These are phyloP conservation scores for Penicillium sp. DNA, from an alignment of 2,329 filamentous ascomycete species.

Conservation along the genomic window DNA sequence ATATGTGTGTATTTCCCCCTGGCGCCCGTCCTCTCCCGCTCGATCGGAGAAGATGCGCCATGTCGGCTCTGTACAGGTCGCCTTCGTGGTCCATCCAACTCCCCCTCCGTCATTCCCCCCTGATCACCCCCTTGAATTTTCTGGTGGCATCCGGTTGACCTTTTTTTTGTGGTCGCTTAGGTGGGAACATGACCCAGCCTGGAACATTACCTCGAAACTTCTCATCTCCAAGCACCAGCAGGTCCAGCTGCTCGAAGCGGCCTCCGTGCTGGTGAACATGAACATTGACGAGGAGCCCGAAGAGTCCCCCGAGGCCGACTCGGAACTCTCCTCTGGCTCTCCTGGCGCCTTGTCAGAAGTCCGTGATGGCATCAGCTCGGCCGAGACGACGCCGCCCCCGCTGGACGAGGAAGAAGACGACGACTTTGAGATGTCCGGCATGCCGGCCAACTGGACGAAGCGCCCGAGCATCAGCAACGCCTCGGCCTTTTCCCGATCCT, in stretches of 20 bases:
- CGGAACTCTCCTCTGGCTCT: constrained; percentile 78
- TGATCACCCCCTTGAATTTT: constrained; percentile 20
- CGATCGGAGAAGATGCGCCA: constrained; percentile 41
- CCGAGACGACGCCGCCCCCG: constrained; percentile 89
- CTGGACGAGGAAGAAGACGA: constrained; percentile 56
- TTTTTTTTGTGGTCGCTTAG: constrained; percentile 54
- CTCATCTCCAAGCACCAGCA: constrained; percentile 99
- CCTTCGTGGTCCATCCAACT: constrained; percentile 36
- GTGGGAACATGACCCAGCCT: constrained; percentile 99
- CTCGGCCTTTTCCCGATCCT: constrained; percentile 68
- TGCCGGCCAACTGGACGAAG: constrained; percentile 53
- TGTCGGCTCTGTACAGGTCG: constrained; percentile 41
- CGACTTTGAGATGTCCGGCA: constrained; percentile 45
- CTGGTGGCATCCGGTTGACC: constrained; percentile 40
- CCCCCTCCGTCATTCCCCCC: constrained; percentile 28
- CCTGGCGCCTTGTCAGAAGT: constrained; percentile 78
- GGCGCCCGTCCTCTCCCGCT: constrained; percentile 38
- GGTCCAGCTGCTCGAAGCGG: constrained; percentile 93
- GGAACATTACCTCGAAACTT: constrained; percentile 94
- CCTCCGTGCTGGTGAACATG: constrained; percentile 94
- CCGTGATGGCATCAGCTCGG: constrained; percentile 73
- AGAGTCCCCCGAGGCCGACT: constrained; percentile 66
- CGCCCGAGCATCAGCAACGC: constrained; percentile 51
- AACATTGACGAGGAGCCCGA: constrained; percentile 63
- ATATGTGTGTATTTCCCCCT: constrained; percentile 86